These are phyloP conservation scores for Cubamyces lactineus DNA, from an alignment of 768 basidiomycete genomes.

Conservation along the genomic window DNA sequence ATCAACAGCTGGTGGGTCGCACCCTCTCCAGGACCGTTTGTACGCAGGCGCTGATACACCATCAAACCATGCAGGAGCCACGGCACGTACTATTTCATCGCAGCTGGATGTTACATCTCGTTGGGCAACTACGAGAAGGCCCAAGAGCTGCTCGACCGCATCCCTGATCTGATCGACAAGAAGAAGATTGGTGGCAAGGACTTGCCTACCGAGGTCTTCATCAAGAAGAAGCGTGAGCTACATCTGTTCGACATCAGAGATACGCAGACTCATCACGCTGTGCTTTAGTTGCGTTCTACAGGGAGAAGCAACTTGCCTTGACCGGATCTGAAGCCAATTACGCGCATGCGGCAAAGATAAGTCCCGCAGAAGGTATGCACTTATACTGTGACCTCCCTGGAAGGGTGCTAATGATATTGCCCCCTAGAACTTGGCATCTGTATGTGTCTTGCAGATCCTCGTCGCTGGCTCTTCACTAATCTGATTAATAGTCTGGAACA, in stretches of 20 bases:
- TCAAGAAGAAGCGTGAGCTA: slow-evolving; percentile 72
- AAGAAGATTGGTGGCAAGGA: slow-evolving; percentile 68
- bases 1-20: slow-evolving; percentile 69
- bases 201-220: slow-evolving; percentile 75
- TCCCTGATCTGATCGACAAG: slow-evolving; percentile 63
- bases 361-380: slow-evolving; percentile 67
- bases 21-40: neutral
- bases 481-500: slow-evolving; percentile 70
- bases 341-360: slow-evolving; percentile 62
- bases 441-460: slow-evolving; percentile 40
- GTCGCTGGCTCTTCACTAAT: neutral
- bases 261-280: neutral
- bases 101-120: slow-evolving; percentile 73
- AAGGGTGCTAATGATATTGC: neutral
- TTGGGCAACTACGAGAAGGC: slow-evolving; percentile 59
- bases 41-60: neutral
- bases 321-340: slow-evolving; percentile 57
- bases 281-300: slow-evolving; percentile 70
- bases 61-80: slow-evolving; percentile 56
- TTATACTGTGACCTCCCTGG: neutral
- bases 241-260: neutral
- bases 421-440: slow-evolving; percentile 70
- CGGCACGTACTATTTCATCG: slow-evolving; percentile 77
- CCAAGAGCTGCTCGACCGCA: slow-evolving; percentile 59
- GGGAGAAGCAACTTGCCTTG: slow-evolving; percentile 61